These are phyloP conservation scores for Pseudoneurospora amorphoporcata DNA, from an alignment of 495 filamentous ascomycete genomes.

Conservation along the genomic window DNA sequence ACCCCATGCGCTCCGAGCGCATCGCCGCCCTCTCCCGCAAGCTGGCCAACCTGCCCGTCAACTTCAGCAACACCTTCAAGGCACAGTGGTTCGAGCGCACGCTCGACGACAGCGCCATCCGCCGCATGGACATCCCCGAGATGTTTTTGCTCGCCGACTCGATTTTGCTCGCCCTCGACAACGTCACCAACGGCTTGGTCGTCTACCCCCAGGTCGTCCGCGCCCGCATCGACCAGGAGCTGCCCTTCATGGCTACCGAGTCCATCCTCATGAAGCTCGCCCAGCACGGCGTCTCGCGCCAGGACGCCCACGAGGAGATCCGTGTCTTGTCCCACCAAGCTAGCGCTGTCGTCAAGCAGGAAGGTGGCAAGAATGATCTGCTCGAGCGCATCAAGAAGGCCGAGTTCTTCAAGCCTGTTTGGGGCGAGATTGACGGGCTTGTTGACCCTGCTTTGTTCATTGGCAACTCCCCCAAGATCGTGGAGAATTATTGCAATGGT, in stretches of 20 bases:
- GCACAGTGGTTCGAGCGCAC: constrained; percentile 74
- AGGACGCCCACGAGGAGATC: constrained; percentile 90
- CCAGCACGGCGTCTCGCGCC: constrained; percentile 62
- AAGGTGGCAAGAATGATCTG: constrained; percentile 73
- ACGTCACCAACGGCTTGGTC: constrained; percentile 72
- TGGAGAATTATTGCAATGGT: constrained; percentile 36
- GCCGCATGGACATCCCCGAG: constrained; percentile 57
- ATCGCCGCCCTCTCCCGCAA: constrained; percentile 67
- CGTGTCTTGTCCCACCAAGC: constrained; percentile 84
- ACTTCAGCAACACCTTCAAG: constrained; percentile 66
- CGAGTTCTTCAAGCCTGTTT: constrained; percentile 76
- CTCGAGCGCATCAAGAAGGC: constrained; percentile 65
- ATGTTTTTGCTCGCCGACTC: constrained; percentile 74
- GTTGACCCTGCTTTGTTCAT: constrained; percentile 63
- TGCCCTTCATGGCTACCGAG: constrained; percentile 85
- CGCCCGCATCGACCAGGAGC: constrained; percentile 58
- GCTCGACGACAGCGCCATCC: constrained; percentile 41
- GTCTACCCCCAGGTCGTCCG: constrained; percentile 76
- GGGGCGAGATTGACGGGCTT: constrained; percentile 62
- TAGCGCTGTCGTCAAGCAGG: constrained; percentile 62
- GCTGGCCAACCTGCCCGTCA: constrained; percentile 53
- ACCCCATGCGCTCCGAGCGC: constrained; percentile 72
- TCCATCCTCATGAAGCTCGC: constrained; percentile 84
- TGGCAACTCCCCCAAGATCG: constrained; percentile 39
- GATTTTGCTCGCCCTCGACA: constrained; percentile 68